Percentiles rank a stretch among this genome's conserved stretches.
Evolutionary conservation across 768 basidiomycete genomes (phyloP).

Genomic region (Podaxis sp.): DNA sequence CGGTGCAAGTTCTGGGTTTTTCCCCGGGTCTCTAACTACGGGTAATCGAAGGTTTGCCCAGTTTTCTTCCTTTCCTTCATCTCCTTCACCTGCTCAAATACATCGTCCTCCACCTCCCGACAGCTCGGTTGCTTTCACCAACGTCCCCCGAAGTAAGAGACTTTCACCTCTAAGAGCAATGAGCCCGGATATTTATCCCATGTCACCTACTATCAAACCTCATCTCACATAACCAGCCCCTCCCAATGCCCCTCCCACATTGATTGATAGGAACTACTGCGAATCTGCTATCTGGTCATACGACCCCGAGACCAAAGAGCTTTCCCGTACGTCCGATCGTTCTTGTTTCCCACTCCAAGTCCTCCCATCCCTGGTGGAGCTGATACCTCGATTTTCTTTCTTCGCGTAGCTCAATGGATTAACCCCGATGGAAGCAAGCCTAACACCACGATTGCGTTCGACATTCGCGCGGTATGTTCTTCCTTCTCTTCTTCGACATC

Average conservation of each 20-base stretch:
- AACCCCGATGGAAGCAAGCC: slow-evolving; percentile 42
- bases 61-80: not conserved
- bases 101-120: not conserved
- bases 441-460: slow-evolving; percentile 36
- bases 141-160: slow-evolving; percentile 34
- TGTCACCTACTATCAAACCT: not conserved
- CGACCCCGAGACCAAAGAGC: slow-evolving; percentile 33
- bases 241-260: slow-evolving; percentile 18
- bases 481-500: not conserved
- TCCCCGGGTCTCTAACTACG: slow-evolving; percentile 12
- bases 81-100: not conserved
- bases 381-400: not conserved
- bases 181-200: not conserved
- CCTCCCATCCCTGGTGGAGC: not conserved
- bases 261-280: slow-evolving; percentile 18
- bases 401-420: slow-evolving; percentile 39
- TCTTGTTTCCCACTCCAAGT: not conserved
- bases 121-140: slow-evolving; percentile 34
- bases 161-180: not conserved
- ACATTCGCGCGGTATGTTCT: slow-evolving; percentile 28
- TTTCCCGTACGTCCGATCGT: slow-evolving; percentile 32
- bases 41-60: slow-evolving; percentile 21
- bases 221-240: slow-evolving; percentile 24
- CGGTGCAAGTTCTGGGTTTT: slow-evolving; percentile 28
- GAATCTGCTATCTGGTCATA: slow-evolving; percentile 51